Conservation (phyloP, 352 stramenopile genomes). For the Pythium inflatum region DNA sequence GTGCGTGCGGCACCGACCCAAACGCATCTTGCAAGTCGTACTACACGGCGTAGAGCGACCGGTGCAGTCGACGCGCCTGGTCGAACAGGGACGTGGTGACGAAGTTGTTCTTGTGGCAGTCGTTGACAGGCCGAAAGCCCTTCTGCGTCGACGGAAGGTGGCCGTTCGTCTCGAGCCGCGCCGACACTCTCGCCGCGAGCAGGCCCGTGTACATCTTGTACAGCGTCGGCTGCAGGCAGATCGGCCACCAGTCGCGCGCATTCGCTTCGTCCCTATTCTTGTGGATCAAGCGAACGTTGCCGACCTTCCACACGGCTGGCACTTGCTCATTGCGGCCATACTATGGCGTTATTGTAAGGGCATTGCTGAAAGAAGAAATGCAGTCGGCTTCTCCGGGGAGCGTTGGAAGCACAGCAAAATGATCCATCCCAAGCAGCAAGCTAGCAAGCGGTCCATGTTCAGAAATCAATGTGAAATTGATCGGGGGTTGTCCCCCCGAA, state of each 20-base stretch:
- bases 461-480: constrained; percentile 90
- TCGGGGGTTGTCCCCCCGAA: constrained; percentile 52
- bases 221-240: constrained; percentile 39
- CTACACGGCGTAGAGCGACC: constrained; percentile 28
- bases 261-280: constrained; percentile 32
- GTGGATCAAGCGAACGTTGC: constrained; percentile 14
- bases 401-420: no score
- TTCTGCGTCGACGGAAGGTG: constrained; percentile 24
- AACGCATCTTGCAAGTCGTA: constrained; percentile 39
- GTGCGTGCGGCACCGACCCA: constrained; percentile 23
- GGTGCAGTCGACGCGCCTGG: constrained; percentile 26
- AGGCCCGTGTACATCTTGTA: constrained; percentile 44
- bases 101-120: constrained; percentile 42
- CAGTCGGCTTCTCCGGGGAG: no score
- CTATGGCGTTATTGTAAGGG: no score
- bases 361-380: no score
- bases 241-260: constrained; percentile 34
- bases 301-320: neutral
- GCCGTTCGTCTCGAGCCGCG: constrained; percentile 30
- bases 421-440: constrained; percentile 43
- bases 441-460: constrained; percentile 26
- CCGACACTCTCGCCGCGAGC: constrained; percentile 23
- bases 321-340: neutral
- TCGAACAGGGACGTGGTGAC: constrained; percentile 27
- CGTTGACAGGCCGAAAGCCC: constrained; percentile 37